Conservation (phyloP, 352 stramenopile genomes). For the Phytophthora sp. region DNA sequence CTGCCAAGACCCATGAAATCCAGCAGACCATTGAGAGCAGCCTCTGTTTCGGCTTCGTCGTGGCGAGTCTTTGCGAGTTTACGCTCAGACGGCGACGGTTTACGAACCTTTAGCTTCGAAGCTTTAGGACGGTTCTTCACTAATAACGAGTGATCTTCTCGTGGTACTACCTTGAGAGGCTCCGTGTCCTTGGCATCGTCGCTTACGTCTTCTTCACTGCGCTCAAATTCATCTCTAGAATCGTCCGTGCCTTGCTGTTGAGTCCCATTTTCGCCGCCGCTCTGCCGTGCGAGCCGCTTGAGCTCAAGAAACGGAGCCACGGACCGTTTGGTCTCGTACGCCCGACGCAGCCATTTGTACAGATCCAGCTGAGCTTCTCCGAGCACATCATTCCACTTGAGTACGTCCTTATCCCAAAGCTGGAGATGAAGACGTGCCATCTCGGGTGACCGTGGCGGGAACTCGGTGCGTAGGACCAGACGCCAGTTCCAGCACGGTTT, state of each 20-base stretch:
- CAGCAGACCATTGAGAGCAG: slow-evolving; percentile 63
- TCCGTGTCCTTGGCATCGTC: slow-evolving; percentile 18
- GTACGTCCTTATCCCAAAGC: slow-evolving; percentile 93
- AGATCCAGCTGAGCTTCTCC: slow-evolving; percentile 86
- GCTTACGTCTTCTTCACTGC: slow-evolving; percentile 21
- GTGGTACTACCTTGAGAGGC: slow-evolving; percentile 12
- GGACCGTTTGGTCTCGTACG: slow-evolving; percentile 61
- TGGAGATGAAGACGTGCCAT: slow-evolving; percentile 90
- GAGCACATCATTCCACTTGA: slow-evolving; percentile 93
- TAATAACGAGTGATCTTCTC: slow-evolving; percentile 53
- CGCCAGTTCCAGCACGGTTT: slow-evolving; percentile 94
- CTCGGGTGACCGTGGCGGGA: slow-evolving; percentile 76
- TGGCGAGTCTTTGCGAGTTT: slow-evolving; percentile 53
- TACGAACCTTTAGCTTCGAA: too few species aligned
- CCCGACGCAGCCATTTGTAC: slow-evolving; percentile 80
- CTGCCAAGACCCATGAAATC: slow-evolving; percentile 80
- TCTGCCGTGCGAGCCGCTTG: slow-evolving; percentile 37
- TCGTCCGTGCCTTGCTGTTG: too few species aligned
- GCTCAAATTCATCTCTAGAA: neutral
- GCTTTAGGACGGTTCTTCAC: too few species aligned
- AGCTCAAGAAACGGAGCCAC: slow-evolving; percentile 75
- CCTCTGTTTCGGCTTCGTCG: slow-evolving; percentile 61
- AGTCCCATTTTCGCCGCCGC: too few species aligned
- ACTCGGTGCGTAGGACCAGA: slow-evolving; percentile 88
- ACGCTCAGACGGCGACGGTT: slow-evolving; percentile 9